phyloP scores from a whole-genome alignment of 1,139 yeast genomes.

The Taphrina deformans region DNA sequence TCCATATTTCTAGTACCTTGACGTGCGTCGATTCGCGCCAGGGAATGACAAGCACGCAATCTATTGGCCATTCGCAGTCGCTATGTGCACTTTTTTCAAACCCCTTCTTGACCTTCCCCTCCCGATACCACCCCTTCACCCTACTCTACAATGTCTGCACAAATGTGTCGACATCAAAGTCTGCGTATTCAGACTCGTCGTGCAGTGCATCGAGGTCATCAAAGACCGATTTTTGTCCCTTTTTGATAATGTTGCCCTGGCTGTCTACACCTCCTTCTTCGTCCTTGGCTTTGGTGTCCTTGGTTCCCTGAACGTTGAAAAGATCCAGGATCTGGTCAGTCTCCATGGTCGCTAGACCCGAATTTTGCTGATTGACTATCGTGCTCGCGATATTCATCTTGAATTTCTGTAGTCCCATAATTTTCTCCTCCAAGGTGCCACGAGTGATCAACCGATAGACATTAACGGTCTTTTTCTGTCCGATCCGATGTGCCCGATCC shows the following conservation, averaged over 20 bases:
- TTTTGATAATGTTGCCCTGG: conserved; percentile 39
- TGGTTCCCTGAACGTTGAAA: conserved; percentile 58
- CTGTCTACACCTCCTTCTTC: conserved; percentile 45
- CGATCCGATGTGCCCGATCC: conserved; percentile 98
- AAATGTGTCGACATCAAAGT: conserved; percentile 22
- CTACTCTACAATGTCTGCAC: conserved; percentile 9
- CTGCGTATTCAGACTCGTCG: conserved; percentile 17
- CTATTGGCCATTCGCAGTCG: neutral
- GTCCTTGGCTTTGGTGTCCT: conserved; percentile 45
- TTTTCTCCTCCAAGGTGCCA: conserved; percentile 91
- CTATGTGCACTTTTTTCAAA: neutral
- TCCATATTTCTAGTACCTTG: too few relatives aligned
- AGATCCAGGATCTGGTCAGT: conserved; percentile 89
- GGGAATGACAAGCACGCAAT: neutral
- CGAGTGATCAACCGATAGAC: conserved; percentile 91
- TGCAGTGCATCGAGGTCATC: conserved; percentile 42
- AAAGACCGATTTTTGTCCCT: conserved; percentile 44
- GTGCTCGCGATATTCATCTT: conserved; percentile 97
- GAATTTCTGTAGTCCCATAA: conserved; percentile 97
- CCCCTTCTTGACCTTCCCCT: too few relatives aligned
- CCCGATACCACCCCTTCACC: neutral
- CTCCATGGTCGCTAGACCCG: conserved; percentile 94
- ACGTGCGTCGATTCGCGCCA: too few relatives aligned
- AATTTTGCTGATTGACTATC: conserved; percentile 92
- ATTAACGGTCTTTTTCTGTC: conserved; percentile 95